Conservation (phyloP, 2,329 filamentous ascomycete genomes). For the Xylaria sp. region DNA sequence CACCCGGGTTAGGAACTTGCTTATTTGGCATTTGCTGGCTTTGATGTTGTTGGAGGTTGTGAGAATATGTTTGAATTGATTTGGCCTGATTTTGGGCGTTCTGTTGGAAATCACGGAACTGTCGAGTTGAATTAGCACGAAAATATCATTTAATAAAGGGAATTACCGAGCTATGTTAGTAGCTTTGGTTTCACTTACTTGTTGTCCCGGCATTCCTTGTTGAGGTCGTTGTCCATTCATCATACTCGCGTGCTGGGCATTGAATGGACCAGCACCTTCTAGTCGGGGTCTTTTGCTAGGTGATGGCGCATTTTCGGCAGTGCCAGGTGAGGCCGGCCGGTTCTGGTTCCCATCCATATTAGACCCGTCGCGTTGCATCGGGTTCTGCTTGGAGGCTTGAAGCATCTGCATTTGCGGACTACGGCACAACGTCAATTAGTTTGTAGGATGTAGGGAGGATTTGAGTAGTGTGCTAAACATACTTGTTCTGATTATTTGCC, state of each 20-base stretch:
- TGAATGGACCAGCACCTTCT: constrained; percentile 77
- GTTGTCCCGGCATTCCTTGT: constrained; percentile 77
- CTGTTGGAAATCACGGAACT: constrained; percentile 74
- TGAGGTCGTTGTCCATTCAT: constrained; percentile 77
- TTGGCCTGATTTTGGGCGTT: constrained; percentile 77
- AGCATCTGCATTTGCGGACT: constrained; percentile 79
- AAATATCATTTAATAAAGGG: constrained; percentile 77
- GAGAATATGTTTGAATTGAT: constrained; percentile 87
- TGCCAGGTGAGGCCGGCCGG: constrained; percentile 82
- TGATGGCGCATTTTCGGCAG: constrained; percentile 88
- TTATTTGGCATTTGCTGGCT: constrained; percentile 83
- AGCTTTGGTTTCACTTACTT: constrained; percentile 66
- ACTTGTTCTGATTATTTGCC: constrained; percentile 81
- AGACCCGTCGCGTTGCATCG: constrained; percentile 90
- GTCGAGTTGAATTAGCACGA: constrained; percentile 77
- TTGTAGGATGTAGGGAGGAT: not conserved
- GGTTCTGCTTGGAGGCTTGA: constrained; percentile 74
- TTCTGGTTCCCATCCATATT: constrained; percentile 86
- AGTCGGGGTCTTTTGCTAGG: constrained; percentile 90
- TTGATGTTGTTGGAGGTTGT: constrained; percentile 85
- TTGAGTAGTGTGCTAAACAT: constrained; percentile 50
- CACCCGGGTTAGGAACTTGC: constrained; percentile 77
- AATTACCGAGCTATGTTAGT: constrained; percentile 65
- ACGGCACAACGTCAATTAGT: constrained; percentile 38
- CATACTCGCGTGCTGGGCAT: constrained; percentile 75